These are phyloP conservation scores for Yamadazyma paraphyllophila DNA, from an alignment of 805 yeast species.

Conservation along the genomic window DNA sequence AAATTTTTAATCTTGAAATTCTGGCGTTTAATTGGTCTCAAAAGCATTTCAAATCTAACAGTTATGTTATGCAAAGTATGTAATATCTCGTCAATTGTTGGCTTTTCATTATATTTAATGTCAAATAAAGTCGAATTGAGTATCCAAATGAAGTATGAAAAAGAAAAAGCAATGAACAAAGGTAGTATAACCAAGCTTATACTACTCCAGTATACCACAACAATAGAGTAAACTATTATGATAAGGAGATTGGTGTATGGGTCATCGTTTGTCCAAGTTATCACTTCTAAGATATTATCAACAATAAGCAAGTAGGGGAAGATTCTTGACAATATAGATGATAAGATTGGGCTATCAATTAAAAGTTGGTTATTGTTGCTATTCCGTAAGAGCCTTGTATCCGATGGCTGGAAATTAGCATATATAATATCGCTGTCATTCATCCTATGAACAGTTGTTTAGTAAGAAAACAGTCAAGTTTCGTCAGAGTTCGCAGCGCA, in stretches of 20 bases:
- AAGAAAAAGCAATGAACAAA: conserved; percentile 29
- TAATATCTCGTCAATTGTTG: conserved; percentile 53
- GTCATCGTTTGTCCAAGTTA: conserved; percentile 58
- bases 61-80: conserved; percentile 47
- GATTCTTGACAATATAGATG: conserved; percentile 45
- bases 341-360: conserved; percentile 45
- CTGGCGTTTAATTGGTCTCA: conserved; percentile 38
- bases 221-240: conserved; percentile 35
- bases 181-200: conserved; percentile 40
- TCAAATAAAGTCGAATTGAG: conserved; percentile 42
- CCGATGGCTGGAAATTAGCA: conserved; percentile 37
- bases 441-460: conserved; percentile 2
- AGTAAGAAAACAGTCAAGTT: neutral
- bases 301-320: conserved; percentile 47
- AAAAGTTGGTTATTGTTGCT: conserved; percentile 31
- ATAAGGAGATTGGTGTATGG: conserved; percentile 46
- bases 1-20: conserved; percentile 26
- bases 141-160: conserved; percentile 46
- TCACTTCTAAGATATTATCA: conserved; percentile 42
- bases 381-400: conserved; percentile 29
- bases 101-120: conserved; percentile 42
- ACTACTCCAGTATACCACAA: conserved; percentile 44
- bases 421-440: conserved; percentile 9
- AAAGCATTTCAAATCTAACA: conserved; percentile 38
- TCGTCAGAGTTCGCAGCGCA: conserved; percentile 10